Evolutionary conservation across 805 yeast species (phyloP).

Genomic region (Ogataea siamensis): DNA sequence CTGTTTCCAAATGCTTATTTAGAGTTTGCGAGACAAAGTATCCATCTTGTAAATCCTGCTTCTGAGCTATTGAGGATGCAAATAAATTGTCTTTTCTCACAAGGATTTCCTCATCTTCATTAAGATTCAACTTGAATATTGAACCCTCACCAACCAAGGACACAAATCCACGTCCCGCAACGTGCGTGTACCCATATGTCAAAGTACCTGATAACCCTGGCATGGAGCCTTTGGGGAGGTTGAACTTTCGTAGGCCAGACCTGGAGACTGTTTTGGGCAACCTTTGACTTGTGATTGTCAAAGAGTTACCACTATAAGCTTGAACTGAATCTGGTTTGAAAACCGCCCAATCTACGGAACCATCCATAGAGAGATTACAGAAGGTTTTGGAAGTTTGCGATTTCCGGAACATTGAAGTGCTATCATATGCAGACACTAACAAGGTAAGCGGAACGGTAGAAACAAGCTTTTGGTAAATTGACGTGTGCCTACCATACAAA

Average conservation of each 20-base stretch:
- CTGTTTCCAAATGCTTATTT: conserved; percentile 13
- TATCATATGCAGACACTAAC: conserved; percentile 39
- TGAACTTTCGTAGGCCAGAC: conserved; percentile 30
- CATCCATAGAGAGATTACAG: conserved; percentile 49
- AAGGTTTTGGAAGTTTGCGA: conserved; percentile 37
- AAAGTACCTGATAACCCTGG: conserved; percentile 43
- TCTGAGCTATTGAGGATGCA: conserved; percentile 51
- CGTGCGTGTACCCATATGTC: conserved; percentile 43
- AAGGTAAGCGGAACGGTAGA: conserved; percentile 47
- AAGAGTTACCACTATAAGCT: conserved; percentile 52
- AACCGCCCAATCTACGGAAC: conserved; percentile 62
- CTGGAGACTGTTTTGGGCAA: conserved; percentile 42
- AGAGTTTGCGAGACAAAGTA: conserved; percentile 20
- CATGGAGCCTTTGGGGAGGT: conserved; percentile 24
- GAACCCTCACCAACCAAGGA: conserved; percentile 56
- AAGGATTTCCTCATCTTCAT: conserved; percentile 46
- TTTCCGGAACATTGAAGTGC: conserved; percentile 11
- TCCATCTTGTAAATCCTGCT: conserved; percentile 37
- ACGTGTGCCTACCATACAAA: conserved; percentile 42
- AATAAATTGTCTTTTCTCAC: conserved; percentile 46
- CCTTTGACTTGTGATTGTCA: conserved; percentile 37
- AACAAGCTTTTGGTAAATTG: conserved; percentile 46
- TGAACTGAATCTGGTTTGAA: conserved; percentile 47
- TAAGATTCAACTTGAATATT: conserved; percentile 46
- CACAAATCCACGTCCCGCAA: conserved; percentile 57